Conservation (phyloP, 1,139 yeast genomes). For the Lodderomyces theae region DNA sequence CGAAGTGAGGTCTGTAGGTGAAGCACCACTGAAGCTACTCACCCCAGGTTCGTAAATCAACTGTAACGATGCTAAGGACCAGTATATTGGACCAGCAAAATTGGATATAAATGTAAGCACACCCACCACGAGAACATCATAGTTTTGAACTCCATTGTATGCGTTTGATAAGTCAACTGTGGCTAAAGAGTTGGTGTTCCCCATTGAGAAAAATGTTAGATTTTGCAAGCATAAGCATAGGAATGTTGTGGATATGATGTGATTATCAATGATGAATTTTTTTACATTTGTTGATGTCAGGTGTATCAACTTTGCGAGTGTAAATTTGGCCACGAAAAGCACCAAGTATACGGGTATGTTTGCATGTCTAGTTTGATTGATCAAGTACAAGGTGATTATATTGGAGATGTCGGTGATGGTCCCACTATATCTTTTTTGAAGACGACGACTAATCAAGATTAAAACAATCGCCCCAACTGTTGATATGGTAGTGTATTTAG, state of each 20-base stretch:
- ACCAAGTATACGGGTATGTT: slow-evolving; percentile 70
- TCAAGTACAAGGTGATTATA: slow-evolving; percentile 50
- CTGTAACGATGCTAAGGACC: slow-evolving; percentile 61
- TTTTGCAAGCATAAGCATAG: slow-evolving; percentile 54
- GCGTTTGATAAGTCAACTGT: slow-evolving; percentile 89
- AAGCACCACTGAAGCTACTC: slow-evolving; percentile 11
- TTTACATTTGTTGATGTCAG: slow-evolving; percentile 4
- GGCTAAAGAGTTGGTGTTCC: slow-evolving; percentile 89
- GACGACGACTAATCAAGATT: not conserved
- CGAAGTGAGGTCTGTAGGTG: slow-evolving; percentile 15
- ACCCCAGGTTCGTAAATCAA: slow-evolving; percentile 37
- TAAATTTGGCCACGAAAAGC: slow-evolving; percentile 39
- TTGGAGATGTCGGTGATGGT: slow-evolving; percentile 44
- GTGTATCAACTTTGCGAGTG: slow-evolving; percentile 17
- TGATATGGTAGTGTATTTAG: not conserved
- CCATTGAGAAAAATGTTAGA: slow-evolving; percentile 79
- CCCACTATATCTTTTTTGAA: slow-evolving; percentile 14
- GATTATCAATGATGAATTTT: slow-evolving; percentile 18
- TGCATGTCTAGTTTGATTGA: slow-evolving; percentile 66
- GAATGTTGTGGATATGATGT: slow-evolving; percentile 22
- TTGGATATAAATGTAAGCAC: slow-evolving; percentile 75
- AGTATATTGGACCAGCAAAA: slow-evolving; percentile 81
- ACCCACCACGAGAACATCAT: slow-evolving; percentile 73
- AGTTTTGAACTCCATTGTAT: slow-evolving; percentile 77
- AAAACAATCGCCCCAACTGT: not conserved